Evolutionary conservation across 768 basidiomycete genomes (phyloP).

Genomic region (Kwoniella sp.): DNA sequence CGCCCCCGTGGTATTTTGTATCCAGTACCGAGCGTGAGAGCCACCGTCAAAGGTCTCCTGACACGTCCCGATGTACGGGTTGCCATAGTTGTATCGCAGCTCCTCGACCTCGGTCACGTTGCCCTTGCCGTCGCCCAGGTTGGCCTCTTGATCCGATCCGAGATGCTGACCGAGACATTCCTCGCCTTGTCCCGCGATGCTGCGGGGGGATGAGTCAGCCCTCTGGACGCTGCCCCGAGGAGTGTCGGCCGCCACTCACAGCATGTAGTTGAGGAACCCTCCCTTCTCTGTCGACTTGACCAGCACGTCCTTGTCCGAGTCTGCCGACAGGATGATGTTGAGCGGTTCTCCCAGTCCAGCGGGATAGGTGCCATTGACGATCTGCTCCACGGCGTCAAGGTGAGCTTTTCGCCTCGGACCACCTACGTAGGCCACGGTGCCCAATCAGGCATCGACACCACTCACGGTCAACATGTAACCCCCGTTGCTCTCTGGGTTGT

Average conservation of each 20-base stretch:
- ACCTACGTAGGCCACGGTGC: neutral
- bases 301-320: slow-evolving; percentile 65
- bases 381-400: slow-evolving; percentile 4
- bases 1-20: slow-evolving; percentile 59
- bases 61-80: slow-evolving; percentile 77
- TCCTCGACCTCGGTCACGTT: slow-evolving; percentile 70
- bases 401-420: neutral
- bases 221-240: too few species aligned
- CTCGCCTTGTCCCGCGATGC: slow-evolving; percentile 60
- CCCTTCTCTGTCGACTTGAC: slow-evolving; percentile 61
- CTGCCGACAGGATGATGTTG: slow-evolving; percentile 72
- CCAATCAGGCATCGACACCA: slow-evolving; percentile 14
- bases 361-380: slow-evolving; percentile 57
- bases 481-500: slow-evolving; percentile 56
- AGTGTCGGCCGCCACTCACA: slow-evolving; percentile 56
- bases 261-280: slow-evolving; percentile 74
- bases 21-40: slow-evolving; percentile 84
- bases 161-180: slow-evolving; percentile 82
- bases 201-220: neutral
- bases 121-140: slow-evolving; percentile 76
- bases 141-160: slow-evolving; percentile 63
- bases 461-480: slow-evolving; percentile 71
- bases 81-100: slow-evolving; percentile 79
- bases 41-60: slow-evolving; percentile 80
- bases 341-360: slow-evolving; percentile 78